phyloP scores from a whole-genome alignment of 2,329 filamentous ascomycete genomes.

The Alternaria sp. region DNA sequence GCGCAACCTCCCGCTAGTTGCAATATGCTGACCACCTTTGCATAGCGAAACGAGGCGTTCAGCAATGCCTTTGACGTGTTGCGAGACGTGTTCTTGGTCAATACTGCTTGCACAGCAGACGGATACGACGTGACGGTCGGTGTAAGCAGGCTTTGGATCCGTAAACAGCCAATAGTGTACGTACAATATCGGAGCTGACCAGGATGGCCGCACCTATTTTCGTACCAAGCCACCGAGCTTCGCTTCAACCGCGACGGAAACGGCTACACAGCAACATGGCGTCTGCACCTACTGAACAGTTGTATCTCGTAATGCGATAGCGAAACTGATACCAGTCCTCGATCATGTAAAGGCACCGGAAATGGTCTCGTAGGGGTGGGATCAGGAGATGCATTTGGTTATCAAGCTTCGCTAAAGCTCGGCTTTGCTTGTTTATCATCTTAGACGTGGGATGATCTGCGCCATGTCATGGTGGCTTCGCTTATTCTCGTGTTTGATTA shows the following conservation, averaged over 20 bases:
- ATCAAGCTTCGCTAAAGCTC: slow-evolving; percentile 7
- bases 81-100: not conserved
- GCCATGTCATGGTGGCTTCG: not conserved
- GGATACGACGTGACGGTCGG: not conserved
- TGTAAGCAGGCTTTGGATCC: not conserved
- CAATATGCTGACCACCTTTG: not conserved
- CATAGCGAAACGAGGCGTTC: not conserved
- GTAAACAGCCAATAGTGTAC: not conserved
- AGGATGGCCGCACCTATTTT: not conserved
- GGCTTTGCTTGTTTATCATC: slow-evolving; percentile 7
- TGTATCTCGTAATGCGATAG: not conserved
- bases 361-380: not conserved
- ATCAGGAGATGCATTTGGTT: not conserved
- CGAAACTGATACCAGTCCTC: not conserved
- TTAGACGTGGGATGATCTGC: not conserved
- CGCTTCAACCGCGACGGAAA: not conserved
- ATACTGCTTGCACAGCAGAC: not conserved
- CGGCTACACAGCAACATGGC: not conserved
- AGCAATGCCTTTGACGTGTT: not conserved
- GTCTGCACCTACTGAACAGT: not conserved
- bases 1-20: not conserved
- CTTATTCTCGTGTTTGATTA: not conserved
- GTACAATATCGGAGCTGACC: slow-evolving; percentile 3
- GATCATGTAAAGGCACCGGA: not conserved
- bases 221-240: slow-evolving; percentile 1